phyloP scores from a whole-genome alignment of 192 early-diverging fungal species.

The Geranomyces michiganensis region DNA sequence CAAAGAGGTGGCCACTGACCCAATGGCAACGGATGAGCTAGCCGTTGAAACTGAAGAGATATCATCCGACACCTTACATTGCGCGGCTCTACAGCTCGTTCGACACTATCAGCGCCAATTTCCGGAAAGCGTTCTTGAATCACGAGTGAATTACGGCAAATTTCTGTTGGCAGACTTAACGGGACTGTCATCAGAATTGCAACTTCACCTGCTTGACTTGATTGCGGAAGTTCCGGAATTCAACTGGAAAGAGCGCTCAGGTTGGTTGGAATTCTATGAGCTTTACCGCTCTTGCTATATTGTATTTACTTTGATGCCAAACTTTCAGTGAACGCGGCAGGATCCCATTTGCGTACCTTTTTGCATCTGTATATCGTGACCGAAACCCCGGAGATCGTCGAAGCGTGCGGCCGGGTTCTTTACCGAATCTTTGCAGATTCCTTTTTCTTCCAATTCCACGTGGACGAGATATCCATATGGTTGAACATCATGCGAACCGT shows the following conservation, averaged over 20 bases:
- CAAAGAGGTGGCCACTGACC: background rate
- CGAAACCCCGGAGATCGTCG: constrained; percentile 47
- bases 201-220: constrained; percentile 66
- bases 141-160: constrained; percentile 73
- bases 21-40: constrained; percentile 33
- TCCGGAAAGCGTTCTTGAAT: constrained; percentile 66
- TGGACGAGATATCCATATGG: constrained; percentile 33
- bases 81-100: constrained; percentile 59
- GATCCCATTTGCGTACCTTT: constrained; percentile 57
- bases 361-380: constrained; percentile 59
- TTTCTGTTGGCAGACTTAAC: constrained; percentile 68
- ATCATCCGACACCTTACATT: constrained; percentile 49
- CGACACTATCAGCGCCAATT: constrained; percentile 69
- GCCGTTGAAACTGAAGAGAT: constrained; percentile 45
- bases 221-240: constrained; percentile 63
- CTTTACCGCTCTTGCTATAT: constrained; percentile 6
- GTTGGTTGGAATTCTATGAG: background rate
- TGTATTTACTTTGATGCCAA: background rate
- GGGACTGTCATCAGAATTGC: constrained; percentile 52
- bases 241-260: constrained; percentile 68
- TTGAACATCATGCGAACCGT: constrained; percentile 19
- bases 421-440: constrained; percentile 29
- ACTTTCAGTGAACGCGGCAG: constrained; percentile 41
- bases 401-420: constrained; percentile 36
- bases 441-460: constrained; percentile 32